Percentiles rank a stretch among this genome's conserved stretches.
Evolutionary conservation across 2,329 filamentous ascomycete species (phyloP).

Genomic region (Trichothecium sympodiale): DNA sequence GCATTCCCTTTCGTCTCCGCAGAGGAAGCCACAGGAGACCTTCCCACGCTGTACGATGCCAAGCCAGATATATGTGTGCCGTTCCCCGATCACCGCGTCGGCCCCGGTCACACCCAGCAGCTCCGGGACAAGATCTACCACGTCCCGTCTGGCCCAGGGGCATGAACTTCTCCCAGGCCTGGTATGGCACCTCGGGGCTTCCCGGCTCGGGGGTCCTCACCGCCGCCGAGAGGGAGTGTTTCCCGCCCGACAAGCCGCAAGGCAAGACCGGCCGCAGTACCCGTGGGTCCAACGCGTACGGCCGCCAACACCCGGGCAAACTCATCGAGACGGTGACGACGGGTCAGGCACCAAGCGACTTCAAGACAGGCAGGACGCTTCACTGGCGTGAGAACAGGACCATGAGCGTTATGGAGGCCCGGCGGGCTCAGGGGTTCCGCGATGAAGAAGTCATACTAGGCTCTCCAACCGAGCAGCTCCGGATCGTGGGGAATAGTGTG

Average conservation of each 20-base stretch:
- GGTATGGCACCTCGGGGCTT: conserved; percentile 19
- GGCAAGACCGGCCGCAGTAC: conserved; percentile 24
- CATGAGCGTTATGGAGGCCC: conserved; percentile 54
- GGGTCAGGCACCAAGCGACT: conserved; percentile 34
- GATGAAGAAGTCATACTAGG: conserved; percentile 64
- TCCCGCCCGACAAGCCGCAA: conserved; percentile 26
- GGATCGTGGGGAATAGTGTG: conserved; percentile 68
- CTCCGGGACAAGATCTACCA: conserved; percentile 35
- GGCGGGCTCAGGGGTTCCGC: conserved; percentile 58
- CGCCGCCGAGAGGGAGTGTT: conserved; percentile 25
- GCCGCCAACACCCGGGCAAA: conserved; percentile 36
- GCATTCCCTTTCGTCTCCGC: conserved; percentile 50
- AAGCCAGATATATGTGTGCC: conserved; percentile 49
- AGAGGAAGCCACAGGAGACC: conserved; percentile 40
- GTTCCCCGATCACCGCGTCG: conserved; percentile 56
- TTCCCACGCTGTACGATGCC: conserved; percentile 52
- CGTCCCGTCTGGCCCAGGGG: conserved; percentile 47
- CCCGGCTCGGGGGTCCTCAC: conserved; percentile 23
- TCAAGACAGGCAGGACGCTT: conserved; percentile 39
- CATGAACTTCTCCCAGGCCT: conserved; percentile 39
- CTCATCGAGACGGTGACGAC: conserved; percentile 58
- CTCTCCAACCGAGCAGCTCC: conserved; percentile 39
- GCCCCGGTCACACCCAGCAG: conserved; percentile 22
- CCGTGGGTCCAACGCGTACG: conserved; percentile 32
- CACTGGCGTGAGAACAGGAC: conserved; percentile 58